Conservation (phyloP, 2,329 filamentous ascomycete genomes). For the Ophiocordyceps unilateralis region DNA sequence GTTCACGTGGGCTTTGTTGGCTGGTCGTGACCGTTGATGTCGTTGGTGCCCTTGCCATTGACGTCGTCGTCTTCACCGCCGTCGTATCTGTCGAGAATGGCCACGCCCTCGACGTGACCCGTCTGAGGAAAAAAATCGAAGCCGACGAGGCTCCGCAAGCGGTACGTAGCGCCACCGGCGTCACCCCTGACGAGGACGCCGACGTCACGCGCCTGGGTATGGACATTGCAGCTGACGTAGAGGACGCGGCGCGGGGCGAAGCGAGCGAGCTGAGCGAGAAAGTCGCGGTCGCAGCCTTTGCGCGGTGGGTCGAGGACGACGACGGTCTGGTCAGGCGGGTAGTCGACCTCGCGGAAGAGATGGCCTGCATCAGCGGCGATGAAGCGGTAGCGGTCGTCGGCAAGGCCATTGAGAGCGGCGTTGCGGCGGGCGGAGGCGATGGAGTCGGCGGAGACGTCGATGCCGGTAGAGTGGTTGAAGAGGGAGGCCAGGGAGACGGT, state of each 20-base stretch:
- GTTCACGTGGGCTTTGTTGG: too few species aligned
- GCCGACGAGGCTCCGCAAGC: constrained; percentile 76
- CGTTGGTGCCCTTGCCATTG: neutral
- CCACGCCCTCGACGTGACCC: constrained; percentile 51
- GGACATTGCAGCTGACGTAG: constrained; percentile 96
- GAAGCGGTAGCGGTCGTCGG: constrained; percentile 55
- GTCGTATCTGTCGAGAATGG: constrained; percentile 42
- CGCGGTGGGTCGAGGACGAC: constrained; percentile 95
- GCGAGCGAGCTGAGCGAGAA: constrained; percentile 61
- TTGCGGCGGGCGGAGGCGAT: constrained; percentile 69
- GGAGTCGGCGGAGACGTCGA: constrained; percentile 69
- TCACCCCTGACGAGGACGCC: constrained; percentile 66
- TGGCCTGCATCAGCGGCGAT: constrained; percentile 73
- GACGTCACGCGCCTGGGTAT: constrained; percentile 89
- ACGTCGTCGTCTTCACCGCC: constrained; percentile 4
- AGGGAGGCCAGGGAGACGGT: constrained; percentile 78
- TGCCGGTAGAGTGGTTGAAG: constrained; percentile 72
- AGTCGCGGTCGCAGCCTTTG: constrained; percentile 80
- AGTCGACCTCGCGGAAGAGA: constrained; percentile 61
- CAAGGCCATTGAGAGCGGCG: constrained; percentile 57
- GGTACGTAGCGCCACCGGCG: constrained; percentile 40
- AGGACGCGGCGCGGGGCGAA: constrained; percentile 68
- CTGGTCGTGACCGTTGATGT: neutral
- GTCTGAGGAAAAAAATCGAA: constrained; percentile 97
- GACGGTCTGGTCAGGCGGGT: constrained; percentile 64